Evolutionary conservation across 116 monocot species (phyloP), one percentile per base, ranked within the genome.

Genomic region (Dioscorea cayenensis): DNA sequence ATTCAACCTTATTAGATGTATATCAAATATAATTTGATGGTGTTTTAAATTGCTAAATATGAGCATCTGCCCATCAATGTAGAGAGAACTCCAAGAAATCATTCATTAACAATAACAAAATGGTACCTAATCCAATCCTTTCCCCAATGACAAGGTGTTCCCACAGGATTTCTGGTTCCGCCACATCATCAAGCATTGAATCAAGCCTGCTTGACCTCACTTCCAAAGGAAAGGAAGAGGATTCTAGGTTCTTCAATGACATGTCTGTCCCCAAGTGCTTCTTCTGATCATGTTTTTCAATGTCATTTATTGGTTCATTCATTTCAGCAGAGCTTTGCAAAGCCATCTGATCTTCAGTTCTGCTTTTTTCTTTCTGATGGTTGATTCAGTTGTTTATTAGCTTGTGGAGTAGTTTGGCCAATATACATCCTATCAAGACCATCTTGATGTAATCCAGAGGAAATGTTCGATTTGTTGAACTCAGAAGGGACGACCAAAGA

Each of bases 41-140:
- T 14, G 17, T 3, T 55, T n/a, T 16, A 14, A 55, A 18, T 3
- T n/a, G 16, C n/a, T 55, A 16, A 55, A 18, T 16, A 55, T 3
- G 19, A 55, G n/a, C 14, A n/a, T 62, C 3, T 20, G 23, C 11
- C 22, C 8, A 23, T 9, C 20, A 2, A 62, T 62, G 23, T 4
- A 32, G 58, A 68, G 36, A 20, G 49, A 49, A 68, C 5, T 66
- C 32, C 3, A 21, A 21, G 49, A 49, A 49, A 49, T 7, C 13
- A 13, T 7, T 23, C 20, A 20, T 23, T 27, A 23, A 1, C 18
- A 71, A 36, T 7, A 29, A 58, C 4, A 32, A 76, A 59, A 23
- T 19, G 81, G 63, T 99, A 99, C 99, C 99, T 82, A 99, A 76
- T 82, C 99, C 99, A 84, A 99, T 99, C 78, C 99, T 91, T 87